Evolutionary conservation across 2,329 filamentous ascomycete species (phyloP), one percentile per base, ranked within the genome.

Genomic region (Helicocarpus griseus): DNA sequence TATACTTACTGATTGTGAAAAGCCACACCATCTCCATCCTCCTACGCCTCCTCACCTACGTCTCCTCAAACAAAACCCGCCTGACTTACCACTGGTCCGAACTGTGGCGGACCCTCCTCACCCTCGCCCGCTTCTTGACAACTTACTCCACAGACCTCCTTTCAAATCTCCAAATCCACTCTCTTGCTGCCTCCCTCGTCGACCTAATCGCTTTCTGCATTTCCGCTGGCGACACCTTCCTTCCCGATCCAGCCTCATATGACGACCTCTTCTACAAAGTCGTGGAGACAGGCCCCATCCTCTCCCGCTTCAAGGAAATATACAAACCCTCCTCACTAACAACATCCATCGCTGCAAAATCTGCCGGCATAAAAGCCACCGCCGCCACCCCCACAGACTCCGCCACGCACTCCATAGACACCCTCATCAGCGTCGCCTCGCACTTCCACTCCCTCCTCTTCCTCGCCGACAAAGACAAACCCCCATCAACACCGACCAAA

Each of bases 201-300:
- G 89, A 93, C 62, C 74, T 96, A 5, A 76, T 96, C 36, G 88
- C 88, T 1, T 78, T 96, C 36, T 87, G 88, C 2, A 76, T 98
- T 6, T 93, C 87, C 1, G 81, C 83, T 2, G 93, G 93, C 5
- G 93, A 97, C 66, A 83, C 86, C 2, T 97, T 98, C 69, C 77
- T 98, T 6, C 93, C 91, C 0, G 87, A 87, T 28, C 84, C 89
- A 0, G 80, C 86, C 17, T 84, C 88, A 1, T 97, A 97, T 68
- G 93, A 98, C 61, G 93, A 98, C 63, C 77, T 98, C 0, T 97
- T 98, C 72, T 98, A 98, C 79, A 98, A 98, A 71, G 80, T 97
- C 1, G 89, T 97, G 24, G 93, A 98, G 69, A 87, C 85, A 1
- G 89, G 90, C 9, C 88, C 95, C 46, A 79, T 88, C 11, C 77